Conservation (phyloP, 306 rosid genomes). For the Vigna reflexopilosa region DNA sequence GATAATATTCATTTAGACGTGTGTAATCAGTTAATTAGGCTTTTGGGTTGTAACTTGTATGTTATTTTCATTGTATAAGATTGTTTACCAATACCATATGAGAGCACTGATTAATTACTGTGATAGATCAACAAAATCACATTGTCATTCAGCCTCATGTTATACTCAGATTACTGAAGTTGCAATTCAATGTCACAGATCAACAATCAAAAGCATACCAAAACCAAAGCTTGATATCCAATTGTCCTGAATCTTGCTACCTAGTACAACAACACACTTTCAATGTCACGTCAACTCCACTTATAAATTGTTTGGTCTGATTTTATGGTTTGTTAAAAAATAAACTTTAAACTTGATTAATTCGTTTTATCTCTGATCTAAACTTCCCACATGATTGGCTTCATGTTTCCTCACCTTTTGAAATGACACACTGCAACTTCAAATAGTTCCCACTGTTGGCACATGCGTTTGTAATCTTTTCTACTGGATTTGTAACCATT, state of each 20-base stretch:
- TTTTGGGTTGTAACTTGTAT: background rate
- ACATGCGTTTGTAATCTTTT: background rate
- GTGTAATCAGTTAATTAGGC: background rate
- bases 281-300: background rate
- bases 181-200: background rate
- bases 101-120: background rate
- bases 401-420: slow-evolving; percentile 14
- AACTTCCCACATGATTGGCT: background rate
- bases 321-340: too few species aligned
- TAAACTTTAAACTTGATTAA: too few species aligned
- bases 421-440: background rate
- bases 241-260: background rate
- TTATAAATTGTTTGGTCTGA: background rate
- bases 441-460: background rate
- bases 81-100: background rate
- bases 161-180: background rate
- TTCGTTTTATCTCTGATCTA: too few species aligned
- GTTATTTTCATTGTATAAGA: background rate
- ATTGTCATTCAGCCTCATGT: background rate
- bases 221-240: background rate
- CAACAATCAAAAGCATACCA: background rate
- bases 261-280: background rate
- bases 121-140: background rate
- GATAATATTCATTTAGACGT: background rate
- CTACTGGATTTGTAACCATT: slow-evolving; percentile 19